These are phyloP conservation scores for Trichoderma arundinaceum DNA, from an alignment of 2,329 filamentous ascomycete species.

Conservation along the genomic window DNA sequence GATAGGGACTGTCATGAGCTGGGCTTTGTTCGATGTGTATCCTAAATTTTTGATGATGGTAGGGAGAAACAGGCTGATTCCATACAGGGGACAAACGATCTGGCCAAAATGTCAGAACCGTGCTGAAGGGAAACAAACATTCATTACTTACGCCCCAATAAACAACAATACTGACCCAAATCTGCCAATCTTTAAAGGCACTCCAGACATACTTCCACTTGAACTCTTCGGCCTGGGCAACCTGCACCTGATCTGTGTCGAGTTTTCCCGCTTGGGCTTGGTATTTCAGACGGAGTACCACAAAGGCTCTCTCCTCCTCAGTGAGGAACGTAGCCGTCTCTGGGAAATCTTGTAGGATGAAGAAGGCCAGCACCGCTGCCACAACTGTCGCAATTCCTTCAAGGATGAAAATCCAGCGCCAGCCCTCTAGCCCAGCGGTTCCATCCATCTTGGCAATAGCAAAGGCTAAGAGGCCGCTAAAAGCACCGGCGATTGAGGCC, in stretches of 20 bases:
- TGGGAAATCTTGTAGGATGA: slow-evolving; percentile 79
- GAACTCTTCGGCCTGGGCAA: slow-evolving; percentile 75
- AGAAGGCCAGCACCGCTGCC: slow-evolving; percentile 70
- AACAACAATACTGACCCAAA: slow-evolving; percentile 64
- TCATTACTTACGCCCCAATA: slow-evolving; percentile 64
- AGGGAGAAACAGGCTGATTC: slow-evolving; percentile 65
- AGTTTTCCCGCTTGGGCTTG: slow-evolving; percentile 54
- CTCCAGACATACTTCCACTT: slow-evolving; percentile 75
- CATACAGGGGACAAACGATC: slow-evolving; percentile 60
- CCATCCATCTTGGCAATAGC: slow-evolving; percentile 74
- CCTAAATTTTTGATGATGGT: slow-evolving; percentile 67
- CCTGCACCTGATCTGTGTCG: slow-evolving; percentile 36
- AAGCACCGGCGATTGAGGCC: slow-evolving; percentile 78
- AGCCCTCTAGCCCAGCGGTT: slow-evolving; percentile 62
- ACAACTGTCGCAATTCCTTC: slow-evolving; percentile 73
- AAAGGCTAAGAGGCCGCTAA: slow-evolving; percentile 73
- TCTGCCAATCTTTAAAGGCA: slow-evolving; percentile 81
- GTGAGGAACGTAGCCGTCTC: slow-evolving; percentile 77
- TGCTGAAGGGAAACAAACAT: background rate
- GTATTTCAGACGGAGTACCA: slow-evolving; percentile 72
- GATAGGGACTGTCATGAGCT: slow-evolving; percentile 68
- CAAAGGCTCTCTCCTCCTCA: slow-evolving; percentile 71
- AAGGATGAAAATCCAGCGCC: slow-evolving; percentile 71
- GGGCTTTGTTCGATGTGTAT: slow-evolving; percentile 62
- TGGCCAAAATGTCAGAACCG: slow-evolving; percentile 36